Evolutionary conservation across 805 yeast species (phyloP).

Genomic region (Lachancea sp.): DNA sequence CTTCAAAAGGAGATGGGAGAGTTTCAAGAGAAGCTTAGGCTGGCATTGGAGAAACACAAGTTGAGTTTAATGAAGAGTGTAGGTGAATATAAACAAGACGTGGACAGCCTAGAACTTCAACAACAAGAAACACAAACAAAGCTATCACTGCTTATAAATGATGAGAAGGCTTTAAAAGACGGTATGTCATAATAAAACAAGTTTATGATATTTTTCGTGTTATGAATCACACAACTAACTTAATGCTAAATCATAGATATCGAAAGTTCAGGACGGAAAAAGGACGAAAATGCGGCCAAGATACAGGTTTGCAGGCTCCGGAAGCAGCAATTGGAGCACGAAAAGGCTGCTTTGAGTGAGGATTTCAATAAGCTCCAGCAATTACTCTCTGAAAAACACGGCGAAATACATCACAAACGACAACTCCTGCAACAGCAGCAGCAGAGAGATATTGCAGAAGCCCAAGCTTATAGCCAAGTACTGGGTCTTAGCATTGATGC

Average conservation of each 20-base stretch:
- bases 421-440: slow-evolving; percentile 39
- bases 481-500: slow-evolving; percentile 53
- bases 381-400: slow-evolving; percentile 29
- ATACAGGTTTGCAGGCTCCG: slow-evolving; percentile 34
- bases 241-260: slow-evolving; percentile 18
- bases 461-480: slow-evolving; percentile 44
- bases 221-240: neutral
- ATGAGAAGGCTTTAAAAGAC: slow-evolving; percentile 5
- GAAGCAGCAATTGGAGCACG: slow-evolving; percentile 32
- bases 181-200: slow-evolving; percentile 1
- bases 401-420: slow-evolving; percentile 32
- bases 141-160: neutral
- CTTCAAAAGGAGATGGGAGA: slow-evolving; percentile 35
- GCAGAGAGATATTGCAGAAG: slow-evolving; percentile 45
- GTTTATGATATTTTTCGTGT: neutral
- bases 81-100: slow-evolving; percentile 6
- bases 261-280: slow-evolving; percentile 19
- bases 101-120: slow-evolving; percentile 9
- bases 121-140: slow-evolving; percentile 11
- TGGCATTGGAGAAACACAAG: slow-evolving; percentile 5
- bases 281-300: slow-evolving; percentile 33
- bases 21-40: slow-evolving; percentile 37
- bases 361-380: slow-evolving; percentile 33
- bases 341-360: slow-evolving; percentile 24
- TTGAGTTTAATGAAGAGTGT: slow-evolving; percentile 1